phyloP scores from a whole-genome alignment of 129 eudicot species.

The Smallanthus sonchifolius region DNA sequence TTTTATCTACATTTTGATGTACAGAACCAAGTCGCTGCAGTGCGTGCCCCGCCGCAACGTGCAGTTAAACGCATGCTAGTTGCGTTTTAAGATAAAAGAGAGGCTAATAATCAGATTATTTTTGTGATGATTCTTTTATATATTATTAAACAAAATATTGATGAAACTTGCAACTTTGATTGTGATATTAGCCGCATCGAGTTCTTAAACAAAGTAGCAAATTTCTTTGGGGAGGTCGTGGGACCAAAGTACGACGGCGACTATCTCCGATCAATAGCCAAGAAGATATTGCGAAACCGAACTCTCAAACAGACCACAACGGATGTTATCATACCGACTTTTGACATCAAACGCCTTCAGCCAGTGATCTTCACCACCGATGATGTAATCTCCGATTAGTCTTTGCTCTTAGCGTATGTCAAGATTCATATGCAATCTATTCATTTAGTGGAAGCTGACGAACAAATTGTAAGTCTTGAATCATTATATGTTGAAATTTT shows the following conservation, averaged over 20 bases:
- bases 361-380: conserved; percentile 44
- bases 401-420: not conserved
- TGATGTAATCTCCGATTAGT: conserved; percentile 24
- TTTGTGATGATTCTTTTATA: not conserved
- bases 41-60: too few species aligned
- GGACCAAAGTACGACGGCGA: conserved; percentile 57
- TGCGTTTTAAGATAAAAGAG: not conserved
- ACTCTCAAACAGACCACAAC: conserved; percentile 41
- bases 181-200: conserved; percentile 27
- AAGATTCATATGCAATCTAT: not conserved
- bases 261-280: conserved; percentile 36
- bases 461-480: not conserved
- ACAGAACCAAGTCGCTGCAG: too few species aligned
- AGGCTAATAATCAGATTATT: not conserved
- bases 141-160: not conserved
- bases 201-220: conserved; percentile 26
- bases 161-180: conserved; percentile 6
- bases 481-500: not conserved
- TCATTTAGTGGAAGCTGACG: not conserved
- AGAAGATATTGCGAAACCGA: conserved; percentile 13
- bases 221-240: conserved; percentile 21
- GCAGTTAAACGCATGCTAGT: too few species aligned
- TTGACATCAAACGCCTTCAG: conserved; percentile 54
- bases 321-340: conserved; percentile 44
- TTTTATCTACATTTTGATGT: too few species aligned